Evolutionary conservation across 805 yeast species (phyloP).

Genomic region (Peterozyma xylosa): DNA sequence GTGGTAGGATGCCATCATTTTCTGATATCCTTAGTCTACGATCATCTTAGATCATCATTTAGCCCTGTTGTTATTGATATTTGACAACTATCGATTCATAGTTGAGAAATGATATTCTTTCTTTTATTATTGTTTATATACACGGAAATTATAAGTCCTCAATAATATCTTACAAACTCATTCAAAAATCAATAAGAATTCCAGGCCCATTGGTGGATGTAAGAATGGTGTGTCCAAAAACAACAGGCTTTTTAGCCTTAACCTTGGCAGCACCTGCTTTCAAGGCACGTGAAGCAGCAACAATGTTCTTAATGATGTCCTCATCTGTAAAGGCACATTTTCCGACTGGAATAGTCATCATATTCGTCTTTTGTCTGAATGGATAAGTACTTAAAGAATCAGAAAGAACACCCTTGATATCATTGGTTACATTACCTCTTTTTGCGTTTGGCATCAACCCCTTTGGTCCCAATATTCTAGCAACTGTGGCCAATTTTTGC

Average conservation of each 20-base stretch:
- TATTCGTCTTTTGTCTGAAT: conserved; percentile 65
- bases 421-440: conserved; percentile 78
- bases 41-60: too few relatives aligned
- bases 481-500: conserved; percentile 54
- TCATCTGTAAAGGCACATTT: conserved; percentile 71
- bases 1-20: too few relatives aligned
- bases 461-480: conserved; percentile 79
- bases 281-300: conserved; percentile 59
- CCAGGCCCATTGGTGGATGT: conserved; percentile 77
- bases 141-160: too few relatives aligned
- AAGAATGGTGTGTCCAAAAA: conserved; percentile 62
- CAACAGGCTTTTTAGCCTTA: conserved; percentile 59
- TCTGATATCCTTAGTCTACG: too few relatives aligned
- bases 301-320: conserved; percentile 65
- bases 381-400: conserved; percentile 61
- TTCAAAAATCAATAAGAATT: conserved; percentile 49
- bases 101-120: too few relatives aligned
- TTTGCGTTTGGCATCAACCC: conserved; percentile 85
- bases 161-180: not conserved
- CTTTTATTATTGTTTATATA: too few relatives aligned
- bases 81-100: too few relatives aligned
- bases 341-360: conserved; percentile 64
- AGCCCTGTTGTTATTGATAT: too few relatives aligned
- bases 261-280: conserved; percentile 43
- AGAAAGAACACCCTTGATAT: conserved; percentile 45